Base-by-base conservation (phyloP, 2,329 filamentous ascomycete species). In the Diaporthe helianthi region DNA sequence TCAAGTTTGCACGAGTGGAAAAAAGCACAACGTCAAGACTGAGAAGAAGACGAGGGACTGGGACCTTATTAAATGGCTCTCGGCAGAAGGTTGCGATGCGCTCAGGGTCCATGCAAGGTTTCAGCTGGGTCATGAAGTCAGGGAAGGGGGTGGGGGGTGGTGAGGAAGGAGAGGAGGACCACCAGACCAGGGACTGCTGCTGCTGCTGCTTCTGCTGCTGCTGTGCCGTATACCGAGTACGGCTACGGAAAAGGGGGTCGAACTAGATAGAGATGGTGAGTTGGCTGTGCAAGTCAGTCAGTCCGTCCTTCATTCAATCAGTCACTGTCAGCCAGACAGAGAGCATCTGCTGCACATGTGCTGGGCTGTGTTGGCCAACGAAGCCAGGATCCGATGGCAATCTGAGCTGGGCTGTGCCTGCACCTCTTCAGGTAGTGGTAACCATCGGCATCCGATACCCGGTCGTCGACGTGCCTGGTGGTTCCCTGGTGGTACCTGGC, bases 41-140 rank as follows among this genome's bases (percentile, higher is more conserved):
- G 47, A 9, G 31, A 49, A 9, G 36, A 31, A 38, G 24, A n/a
- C 36, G 52, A 55, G 64, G 36, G 31, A 22, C 47, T 15, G 44
- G 52, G 41, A 49, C 52, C 52, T 52, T n/a, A n/a, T 67, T 67
- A 66, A 66, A 66, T 66, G 51, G 64, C 49, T 36, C 49, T 54
- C 38, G 38, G 38, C 26, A 46, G 5, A 31, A 17, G 29, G 33
- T 33, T 36, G 9, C 38, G 44, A 67, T 36, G 64, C 64, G 44
- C 64, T 54, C 52, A 67, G 64, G 64, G 64, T 49, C 64, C 64
- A 46, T 46, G 44, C 64, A 67, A 55, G 64, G 64, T 67, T 67
- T 67, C 64, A 67, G 38, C 61, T 67, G 38, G 52, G 64, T 36
- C 52, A 36, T n/a, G n/a, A n/a, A n/a, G n/a, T n/a, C n/a, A n/a